A percentile compares a stretch with the other conserved stretches of the same genome.
Conservation (phyloP, 1,284 basidiomycete genomes). For the Exobasidium cylindrosporum region DNA sequence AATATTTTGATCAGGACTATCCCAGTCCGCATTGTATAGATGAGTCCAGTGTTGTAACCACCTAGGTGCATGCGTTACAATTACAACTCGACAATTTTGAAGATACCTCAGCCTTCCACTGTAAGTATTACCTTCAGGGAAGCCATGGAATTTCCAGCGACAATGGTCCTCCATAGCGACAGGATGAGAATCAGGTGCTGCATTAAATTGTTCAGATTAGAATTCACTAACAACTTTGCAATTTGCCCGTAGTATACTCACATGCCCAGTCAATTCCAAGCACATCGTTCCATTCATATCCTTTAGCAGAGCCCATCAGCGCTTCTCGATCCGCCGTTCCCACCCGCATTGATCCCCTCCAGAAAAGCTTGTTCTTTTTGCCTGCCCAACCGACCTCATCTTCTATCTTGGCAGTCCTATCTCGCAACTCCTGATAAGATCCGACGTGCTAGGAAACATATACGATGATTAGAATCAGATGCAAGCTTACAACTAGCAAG, state of each 20-base stretch:
- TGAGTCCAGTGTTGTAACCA: conserved; percentile 52
- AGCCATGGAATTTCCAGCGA: conserved; percentile 50
- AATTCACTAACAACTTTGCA: no score
- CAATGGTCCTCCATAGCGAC: conserved; percentile 48
- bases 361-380: conserved; percentile 41
- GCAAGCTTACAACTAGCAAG: no score
- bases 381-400: conserved; percentile 29
- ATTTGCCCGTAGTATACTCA: neutral
- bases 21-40: conserved; percentile 41
- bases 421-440: conserved; percentile 38
- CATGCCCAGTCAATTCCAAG: conserved; percentile 32
- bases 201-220: neutral
- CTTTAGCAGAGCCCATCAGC: conserved; percentile 26
- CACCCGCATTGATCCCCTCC: conserved; percentile 44
- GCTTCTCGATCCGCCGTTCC: conserved; percentile 42
- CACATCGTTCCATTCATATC: conserved; percentile 43
- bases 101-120: conserved; percentile 43
- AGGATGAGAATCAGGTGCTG: neutral
- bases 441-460: conserved; percentile 37
- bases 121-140: conserved; percentile 50
- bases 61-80: conserved; percentile 44
- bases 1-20: conserved; percentile 49
- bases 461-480: no score
- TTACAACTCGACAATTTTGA: conserved; percentile 46
- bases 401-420: conserved; percentile 31